Evolutionary conservation across 1,284 basidiomycete species (phyloP), one percentile per base, ranked within the genome.

Genomic region (Tylopilus microsporus): DNA sequence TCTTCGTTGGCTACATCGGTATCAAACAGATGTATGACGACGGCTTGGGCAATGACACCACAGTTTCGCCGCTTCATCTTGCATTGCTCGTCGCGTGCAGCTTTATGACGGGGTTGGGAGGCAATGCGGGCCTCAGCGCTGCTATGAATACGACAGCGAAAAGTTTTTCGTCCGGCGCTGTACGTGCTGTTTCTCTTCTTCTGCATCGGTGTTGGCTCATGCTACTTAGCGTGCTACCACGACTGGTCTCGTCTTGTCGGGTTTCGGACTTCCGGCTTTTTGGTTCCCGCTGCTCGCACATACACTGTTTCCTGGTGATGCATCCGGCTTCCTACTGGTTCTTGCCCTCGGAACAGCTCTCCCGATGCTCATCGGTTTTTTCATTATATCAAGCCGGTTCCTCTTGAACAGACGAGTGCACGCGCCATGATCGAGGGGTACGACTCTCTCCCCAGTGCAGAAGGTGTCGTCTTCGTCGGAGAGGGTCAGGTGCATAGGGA

Each of bases 191-290:
- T 50, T 13, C n/a, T 19, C 39, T 16, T 32, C n/a, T 15, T 50
- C 30, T 46, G 34, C 12, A 5, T 52, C 46, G 19, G 15, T 52
- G 30, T 10, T 2, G 5, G 4, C 32, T 52, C 32, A 56, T 52
- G 52, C 53, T 49, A 19, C 52, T n/a, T 55, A 85, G 85, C 78
- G 90, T 42, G 90, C 86, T 3, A 83, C 85, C 0, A 82, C 86
- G 1, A 89, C 87, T 2, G 86, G 86, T 4, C 69, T 89, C 16
- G 89, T 92, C 21, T 75, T 91, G 18, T 89, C 89, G 0, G 91
- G 89, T n/a, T 92, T 91, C 60, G 91, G 91, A 0, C 78, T 93
- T 7, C 90, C 88, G 10, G 91, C 91, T 0, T 92, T 92, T 73
- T 76, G 87, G 59, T 93, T 92, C 73, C 86, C 86, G 25, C 79